Evolutionary conservation across 2,329 filamentous ascomycete species (phyloP).

Genomic region (Taxawa tesnikishii): DNA sequence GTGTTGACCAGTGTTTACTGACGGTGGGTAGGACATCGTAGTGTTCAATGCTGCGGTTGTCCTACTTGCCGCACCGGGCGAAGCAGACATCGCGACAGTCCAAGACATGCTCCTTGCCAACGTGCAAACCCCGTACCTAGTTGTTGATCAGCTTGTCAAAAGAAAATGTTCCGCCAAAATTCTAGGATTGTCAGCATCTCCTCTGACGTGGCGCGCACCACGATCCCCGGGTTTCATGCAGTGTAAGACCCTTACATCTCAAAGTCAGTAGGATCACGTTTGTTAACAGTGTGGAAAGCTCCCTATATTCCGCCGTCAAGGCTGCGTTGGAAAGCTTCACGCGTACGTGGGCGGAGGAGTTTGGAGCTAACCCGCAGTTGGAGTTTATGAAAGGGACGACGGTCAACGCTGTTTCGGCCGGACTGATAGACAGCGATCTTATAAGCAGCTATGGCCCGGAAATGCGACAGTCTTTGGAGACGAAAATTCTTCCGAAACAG

Average conservation of each 20-base stretch:
- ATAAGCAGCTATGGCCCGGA: conserved; percentile 3
- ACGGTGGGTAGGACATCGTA: conserved; percentile 17
- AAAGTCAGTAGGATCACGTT: too few relatives aligned
- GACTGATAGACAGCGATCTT: conserved; percentile 15
- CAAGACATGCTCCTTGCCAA: conserved; percentile 10
- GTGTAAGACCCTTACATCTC: too few relatives aligned
- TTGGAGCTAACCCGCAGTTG: conserved; percentile 13
- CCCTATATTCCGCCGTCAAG: conserved; percentile 9
- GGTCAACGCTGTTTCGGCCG: conserved; percentile 17
- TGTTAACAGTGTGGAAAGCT: too few relatives aligned
- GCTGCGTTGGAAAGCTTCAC: conserved; percentile 14
- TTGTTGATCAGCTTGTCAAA: conserved; percentile 13
- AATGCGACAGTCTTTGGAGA: conserved; percentile 8
- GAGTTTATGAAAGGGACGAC: conserved; percentile 14
- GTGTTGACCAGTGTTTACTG: too few relatives aligned
- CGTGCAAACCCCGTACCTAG: conserved; percentile 13
- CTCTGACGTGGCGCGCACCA: conserved; percentile 9
- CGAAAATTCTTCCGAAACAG: conserved; percentile 7
- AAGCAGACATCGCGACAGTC: conserved; percentile 10
- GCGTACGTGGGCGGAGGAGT: conserved; percentile 14
- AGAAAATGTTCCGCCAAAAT: conserved; percentile 8
- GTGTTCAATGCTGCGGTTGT: conserved; percentile 13
- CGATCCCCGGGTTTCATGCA: too few relatives aligned
- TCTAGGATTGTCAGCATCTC: conserved; percentile 15
- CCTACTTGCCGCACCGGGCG: conserved; percentile 7